A percentile compares a stretch with the other conserved stretches of the same genome.
Evolutionary conservation across 2,329 filamentous ascomycete genomes (phyloP).

Genomic region (Corinectria fuckeliana): DNA sequence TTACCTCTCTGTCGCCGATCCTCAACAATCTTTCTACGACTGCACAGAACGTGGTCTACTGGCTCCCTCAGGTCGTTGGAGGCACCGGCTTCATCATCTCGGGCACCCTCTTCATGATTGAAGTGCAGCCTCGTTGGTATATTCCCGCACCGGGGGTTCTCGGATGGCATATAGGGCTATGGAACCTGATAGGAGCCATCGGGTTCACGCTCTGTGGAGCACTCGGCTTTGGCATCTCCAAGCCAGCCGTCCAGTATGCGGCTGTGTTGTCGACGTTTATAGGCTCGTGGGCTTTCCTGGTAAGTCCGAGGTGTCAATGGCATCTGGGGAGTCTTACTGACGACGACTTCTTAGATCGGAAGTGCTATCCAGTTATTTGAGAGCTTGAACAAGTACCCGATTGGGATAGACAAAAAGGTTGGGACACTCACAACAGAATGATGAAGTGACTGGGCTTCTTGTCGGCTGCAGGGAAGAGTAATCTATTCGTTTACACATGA

Average conservation of each 20-base stretch:
- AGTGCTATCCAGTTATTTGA: slow-evolving; percentile 37
- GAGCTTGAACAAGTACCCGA: slow-evolving; percentile 34
- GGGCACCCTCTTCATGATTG: slow-evolving; percentile 66
- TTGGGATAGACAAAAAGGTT: slow-evolving; percentile 25
- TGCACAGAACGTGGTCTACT: slow-evolving; percentile 60
- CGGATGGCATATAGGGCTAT: slow-evolving; percentile 72
- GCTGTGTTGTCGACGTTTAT: slow-evolving; percentile 56
- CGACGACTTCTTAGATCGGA: slow-evolving; percentile 52
- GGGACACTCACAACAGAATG: slow-evolving; percentile 2
- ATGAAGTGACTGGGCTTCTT: neutral
- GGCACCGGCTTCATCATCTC: slow-evolving; percentile 67
- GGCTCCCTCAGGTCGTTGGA: slow-evolving; percentile 66
- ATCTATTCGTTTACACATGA: neutral
- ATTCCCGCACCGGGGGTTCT: slow-evolving; percentile 60
- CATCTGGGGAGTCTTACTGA: slow-evolving; percentile 34
- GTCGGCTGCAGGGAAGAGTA: neutral
- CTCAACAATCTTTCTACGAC: slow-evolving; percentile 52
- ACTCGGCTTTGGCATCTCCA: slow-evolving; percentile 55
- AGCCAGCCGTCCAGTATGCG: slow-evolving; percentile 48
- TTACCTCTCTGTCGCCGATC: slow-evolving; percentile 61
- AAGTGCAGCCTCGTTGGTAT: slow-evolving; percentile 70
- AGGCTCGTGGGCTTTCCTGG: slow-evolving; percentile 57
- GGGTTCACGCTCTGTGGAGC: slow-evolving; percentile 69
- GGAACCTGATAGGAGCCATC: slow-evolving; percentile 69
- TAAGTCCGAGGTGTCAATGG: slow-evolving; percentile 17